Percentiles rank a stretch among this genome's conserved stretches.
Evolutionary conservation across 2,329 filamentous ascomycete genomes (phyloP).

Genomic region (Stagonosporopsis vannaccii): DNA sequence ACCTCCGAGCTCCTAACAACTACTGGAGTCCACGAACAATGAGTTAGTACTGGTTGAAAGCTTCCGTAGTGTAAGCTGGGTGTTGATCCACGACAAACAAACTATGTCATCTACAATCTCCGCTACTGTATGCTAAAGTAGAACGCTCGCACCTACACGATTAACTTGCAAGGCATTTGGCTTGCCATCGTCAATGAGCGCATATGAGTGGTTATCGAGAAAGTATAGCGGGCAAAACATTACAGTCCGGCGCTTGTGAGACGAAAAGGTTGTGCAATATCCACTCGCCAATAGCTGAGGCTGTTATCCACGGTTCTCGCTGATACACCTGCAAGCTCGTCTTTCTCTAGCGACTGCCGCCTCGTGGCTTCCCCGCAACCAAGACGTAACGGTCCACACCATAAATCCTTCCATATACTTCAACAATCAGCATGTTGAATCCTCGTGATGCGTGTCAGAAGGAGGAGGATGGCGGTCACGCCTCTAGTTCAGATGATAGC

Average conservation of each 20-base stretch:
- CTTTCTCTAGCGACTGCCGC: background rate
- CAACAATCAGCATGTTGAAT: background rate
- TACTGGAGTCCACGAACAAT: background rate
- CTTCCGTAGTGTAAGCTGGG: background rate
- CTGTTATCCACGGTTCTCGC: background rate
- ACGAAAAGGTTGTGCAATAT: background rate
- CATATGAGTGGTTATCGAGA: no score
- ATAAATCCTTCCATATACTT: background rate
- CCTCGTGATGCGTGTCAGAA: conserved; percentile 2
- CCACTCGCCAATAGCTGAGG: background rate
- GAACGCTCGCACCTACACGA: no score
- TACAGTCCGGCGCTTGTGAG: background rate
- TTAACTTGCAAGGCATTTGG: no score
- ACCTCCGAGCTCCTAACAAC: conserved; percentile 3
- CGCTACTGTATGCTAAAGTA: background rate
- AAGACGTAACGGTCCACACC: background rate
- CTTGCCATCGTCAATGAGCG: no score
- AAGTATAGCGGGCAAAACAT: no score
- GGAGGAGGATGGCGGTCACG: conserved; percentile 12
- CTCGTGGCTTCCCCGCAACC: background rate
- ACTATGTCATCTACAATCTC: background rate
- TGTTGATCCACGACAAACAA: background rate
- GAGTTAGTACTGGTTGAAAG: background rate
- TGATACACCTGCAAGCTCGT: background rate
- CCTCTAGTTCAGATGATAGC: conserved; percentile 22